Base-by-base conservation (phyloP, 805 yeast species). In the Kluyveromyces dobzhanskii region DNA sequence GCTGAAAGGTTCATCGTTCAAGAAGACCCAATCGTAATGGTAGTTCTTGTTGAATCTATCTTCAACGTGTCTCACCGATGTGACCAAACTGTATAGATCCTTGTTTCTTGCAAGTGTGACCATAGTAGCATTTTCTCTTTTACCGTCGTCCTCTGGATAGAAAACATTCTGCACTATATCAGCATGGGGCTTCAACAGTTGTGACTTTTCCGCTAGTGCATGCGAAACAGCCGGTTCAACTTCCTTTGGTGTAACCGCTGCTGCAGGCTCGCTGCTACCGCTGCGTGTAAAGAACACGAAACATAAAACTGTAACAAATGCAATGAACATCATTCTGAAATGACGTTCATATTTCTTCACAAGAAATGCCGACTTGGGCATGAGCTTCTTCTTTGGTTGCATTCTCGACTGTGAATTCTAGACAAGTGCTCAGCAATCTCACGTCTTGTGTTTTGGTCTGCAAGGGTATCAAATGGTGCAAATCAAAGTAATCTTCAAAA, bases 11-110 rank as follows among this genome's bases (percentile, higher is more conserved):
- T 66, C 72, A 52, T 85, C 87, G 56, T 85, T 85, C 35, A 84
- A 58, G 49, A 85, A 84, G 3, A 82, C 79, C 85, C 87, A 84
- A 57, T 84, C 92, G 53, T 84, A 83, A 47, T 76, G 71, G 53
- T 59, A 79, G 38, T 67, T 63, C 30, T 53, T 26, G 59, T 84
- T 84, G 65, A 81, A 83, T 28, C 88, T 61, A 46, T 72, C 78
- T 52, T 83, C 84, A 33, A 78, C 74, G 41, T 70, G 69, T 46
- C 75, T 71, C 37, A 84, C 73, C 3, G 90, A 71, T 31, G 70
- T 69, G 4, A 78, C 56, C 54, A 84, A 65, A 11, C 61, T 62
- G 52, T 69, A 73, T 3, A 83, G 59, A 42, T 85, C 92, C 9
- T 63, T 53, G 55, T 85, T 83, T 47, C 87, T 69, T 31, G 85